Conservation (phyloP, 2,329 filamentous ascomycete species). For the Fusarium subglutinans region DNA sequence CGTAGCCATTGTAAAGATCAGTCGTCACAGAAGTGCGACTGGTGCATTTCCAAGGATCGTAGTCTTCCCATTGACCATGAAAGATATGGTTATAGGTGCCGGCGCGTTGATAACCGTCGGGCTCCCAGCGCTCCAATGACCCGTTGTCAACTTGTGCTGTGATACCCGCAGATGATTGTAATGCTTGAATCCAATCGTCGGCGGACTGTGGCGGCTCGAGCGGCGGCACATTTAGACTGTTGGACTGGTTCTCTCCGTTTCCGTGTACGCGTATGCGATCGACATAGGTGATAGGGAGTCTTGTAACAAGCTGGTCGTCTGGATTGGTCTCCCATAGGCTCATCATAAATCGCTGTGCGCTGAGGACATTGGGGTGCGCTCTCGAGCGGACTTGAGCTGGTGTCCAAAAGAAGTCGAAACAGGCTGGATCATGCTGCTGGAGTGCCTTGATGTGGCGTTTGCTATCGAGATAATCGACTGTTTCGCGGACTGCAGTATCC, state of each 20-base stretch:
- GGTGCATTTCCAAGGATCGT: slow-evolving; percentile 65
- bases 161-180: slow-evolving; percentile 57
- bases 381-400: slow-evolving; percentile 75
- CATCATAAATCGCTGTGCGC: slow-evolving; percentile 73
- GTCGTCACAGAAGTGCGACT: slow-evolving; percentile 62
- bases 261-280: slow-evolving; percentile 75
- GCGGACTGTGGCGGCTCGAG: slow-evolving; percentile 45
- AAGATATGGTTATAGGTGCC: slow-evolving; percentile 65
- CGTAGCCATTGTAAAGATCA: slow-evolving; percentile 67
- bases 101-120: slow-evolving; percentile 70
- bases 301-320: slow-evolving; percentile 66
- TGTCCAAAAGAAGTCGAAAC: slow-evolving; percentile 80
- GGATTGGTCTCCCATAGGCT: slow-evolving; percentile 68
- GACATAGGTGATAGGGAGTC: slow-evolving; percentile 72
- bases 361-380: slow-evolving; percentile 70
- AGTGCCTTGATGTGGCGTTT: slow-evolving; percentile 43
- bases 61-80: slow-evolving; percentile 63
- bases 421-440: slow-evolving; percentile 64
- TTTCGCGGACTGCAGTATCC: slow-evolving; percentile 66
- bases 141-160: slow-evolving; percentile 77
- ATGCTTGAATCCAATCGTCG: slow-evolving; percentile 52
- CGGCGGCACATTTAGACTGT: slow-evolving; percentile 32
- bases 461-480: slow-evolving; percentile 61
- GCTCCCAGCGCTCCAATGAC: slow-evolving; percentile 77
- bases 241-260: slow-evolving; percentile 47